Percentiles rank a stretch among this genome's conserved stretches.
Evolutionary conservation across 2,329 filamentous ascomycete species (phyloP).

Genomic region (Nigrospora osmanthi): DNA sequence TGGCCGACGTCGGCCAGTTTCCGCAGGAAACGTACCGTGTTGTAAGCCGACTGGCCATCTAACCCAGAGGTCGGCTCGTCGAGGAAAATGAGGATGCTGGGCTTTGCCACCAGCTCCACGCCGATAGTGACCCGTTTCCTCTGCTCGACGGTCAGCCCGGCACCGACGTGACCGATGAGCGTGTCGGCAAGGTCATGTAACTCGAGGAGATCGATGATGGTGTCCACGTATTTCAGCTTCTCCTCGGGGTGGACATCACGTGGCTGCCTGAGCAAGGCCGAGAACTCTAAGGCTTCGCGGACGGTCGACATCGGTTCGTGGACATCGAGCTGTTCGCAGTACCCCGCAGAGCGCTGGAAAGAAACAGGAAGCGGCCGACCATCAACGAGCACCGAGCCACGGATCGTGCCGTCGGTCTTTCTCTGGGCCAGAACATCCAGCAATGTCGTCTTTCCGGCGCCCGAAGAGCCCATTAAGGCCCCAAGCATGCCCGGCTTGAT

Average conservation of each 20-base stretch:
- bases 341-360: conserved; percentile 65
- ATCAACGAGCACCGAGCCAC: conserved; percentile 51
- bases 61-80: conserved; percentile 69
- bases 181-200: conserved; percentile 59
- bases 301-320: conserved; percentile 62
- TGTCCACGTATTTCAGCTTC: conserved; percentile 62
- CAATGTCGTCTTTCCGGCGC: conserved; percentile 56
- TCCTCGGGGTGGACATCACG: conserved; percentile 47
- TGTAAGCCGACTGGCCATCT: conserved; percentile 61
- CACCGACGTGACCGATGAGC: conserved; percentile 53
- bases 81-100: conserved; percentile 63
- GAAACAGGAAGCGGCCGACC: conserved; percentile 51
- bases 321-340: conserved; percentile 65
- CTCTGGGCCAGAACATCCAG: conserved; percentile 58
- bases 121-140: conserved; percentile 77
- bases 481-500: conserved; percentile 59
- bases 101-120: conserved; percentile 75
- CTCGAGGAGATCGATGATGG: conserved; percentile 58
- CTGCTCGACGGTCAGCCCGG: conserved; percentile 47
- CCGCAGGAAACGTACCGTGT: conserved; percentile 63
- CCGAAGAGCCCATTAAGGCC: conserved; percentile 56
- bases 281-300: conserved; percentile 58
- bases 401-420: conserved; percentile 25
- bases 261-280: conserved; percentile 55
- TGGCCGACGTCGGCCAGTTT: conserved; percentile 57